These are phyloP conservation scores for Trametes maxima DNA, from an alignment of 768 basidiomycete species.

Conservation along the genomic window DNA sequence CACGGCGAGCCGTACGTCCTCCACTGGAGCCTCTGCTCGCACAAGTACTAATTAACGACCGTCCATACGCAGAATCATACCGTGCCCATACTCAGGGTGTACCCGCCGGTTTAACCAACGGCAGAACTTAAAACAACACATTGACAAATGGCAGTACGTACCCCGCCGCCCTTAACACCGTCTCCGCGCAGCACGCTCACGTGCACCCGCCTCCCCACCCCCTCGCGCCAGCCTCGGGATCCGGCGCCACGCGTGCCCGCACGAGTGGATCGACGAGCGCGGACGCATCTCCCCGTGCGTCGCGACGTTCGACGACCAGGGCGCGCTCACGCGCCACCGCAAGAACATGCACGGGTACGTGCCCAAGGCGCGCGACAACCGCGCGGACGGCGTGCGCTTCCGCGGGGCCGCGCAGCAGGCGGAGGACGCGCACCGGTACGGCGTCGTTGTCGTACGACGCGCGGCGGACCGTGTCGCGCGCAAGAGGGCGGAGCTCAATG, in stretches of 20 bases:
- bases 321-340: neutral
- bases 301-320: neutral
- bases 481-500: too few relatives aligned
- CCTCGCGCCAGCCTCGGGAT: neutral
- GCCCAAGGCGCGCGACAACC: neutral
- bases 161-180: neutral
- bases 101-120: neutral
- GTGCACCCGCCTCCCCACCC: too few relatives aligned
- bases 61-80: neutral
- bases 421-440: neutral
- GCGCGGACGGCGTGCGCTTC: neutral
- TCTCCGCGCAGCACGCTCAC: neutral
- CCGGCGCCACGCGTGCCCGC: neutral
- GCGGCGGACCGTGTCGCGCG: too few relatives aligned
- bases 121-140: neutral
- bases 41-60: too few relatives aligned
- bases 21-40: too few relatives aligned
- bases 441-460: neutral
- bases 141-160: constrained; percentile 7
- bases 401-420: neutral
- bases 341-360: neutral
- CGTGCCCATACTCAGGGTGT: neutral
- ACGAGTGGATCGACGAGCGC: constrained; percentile 2
- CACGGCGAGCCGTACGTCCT: too few relatives aligned
- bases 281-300: neutral